Evolutionary conservation across 441 rosid species (phyloP), one percentile per base, ranked within the genome.

Genomic region (Raphanus hybrid): DNA sequence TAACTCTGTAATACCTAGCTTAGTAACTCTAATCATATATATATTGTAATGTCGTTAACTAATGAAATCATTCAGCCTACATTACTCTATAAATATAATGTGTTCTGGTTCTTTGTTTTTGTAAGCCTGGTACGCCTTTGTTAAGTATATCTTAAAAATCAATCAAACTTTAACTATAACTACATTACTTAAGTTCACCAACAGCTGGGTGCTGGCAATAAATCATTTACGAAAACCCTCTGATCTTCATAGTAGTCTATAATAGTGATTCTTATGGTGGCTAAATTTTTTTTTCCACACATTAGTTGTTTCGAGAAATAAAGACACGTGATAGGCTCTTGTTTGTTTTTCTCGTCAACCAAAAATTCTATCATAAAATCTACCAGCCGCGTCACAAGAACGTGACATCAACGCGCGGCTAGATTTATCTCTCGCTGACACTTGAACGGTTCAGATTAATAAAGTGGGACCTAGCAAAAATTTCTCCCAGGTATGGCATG

Each of bases 261-360:
- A 23, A 23, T 23, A 23, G 26, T 23, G 26, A 50, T 50, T 50
- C 55, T 50, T 50, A 11, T 43, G 12, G 50, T 43, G 50, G 14
- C 45, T 45, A 41, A 41, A 8, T 39, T 3, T 9, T 39, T 41
- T 41, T 60, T 60, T 27, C 3, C 8, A 60, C 16, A 6, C 8
- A 37, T 61, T 50, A 45, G 66, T 11, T 54, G 52, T 54, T 69
- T 74, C 75, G 67, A 79, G 81, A 73, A 67, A 72, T 35, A 58
- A 6, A 67, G 60, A 69, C 82, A 79, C 78, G 82, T 79, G 78
- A 74, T 64, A 64, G 62, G 62, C 78, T 79, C 6, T 12, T 34
- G 64, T 74, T 79, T 71, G 72, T 45, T 64, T 26, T 52, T 64
- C 68, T 45, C 67, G 35, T 48, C 75, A 54, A 74, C 50, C 54